These are phyloP conservation scores for Pisolithus marmoratus DNA, from an alignment of 768 basidiomycete genomes.

Conservation along the genomic window DNA sequence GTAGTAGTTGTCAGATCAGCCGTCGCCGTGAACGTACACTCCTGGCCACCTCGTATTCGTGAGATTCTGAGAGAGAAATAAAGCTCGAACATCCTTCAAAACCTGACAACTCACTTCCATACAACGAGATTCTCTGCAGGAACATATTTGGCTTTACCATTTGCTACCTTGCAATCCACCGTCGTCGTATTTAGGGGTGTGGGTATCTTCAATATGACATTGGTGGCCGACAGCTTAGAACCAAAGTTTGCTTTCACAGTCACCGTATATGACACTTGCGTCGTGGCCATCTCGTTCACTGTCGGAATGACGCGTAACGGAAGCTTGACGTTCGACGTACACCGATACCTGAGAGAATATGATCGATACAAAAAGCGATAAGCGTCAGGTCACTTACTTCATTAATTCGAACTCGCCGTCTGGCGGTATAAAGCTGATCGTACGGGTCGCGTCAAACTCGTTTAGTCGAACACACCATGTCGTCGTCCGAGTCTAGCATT, in stretches of 20 bases:
- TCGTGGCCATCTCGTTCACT: conserved; percentile 88
- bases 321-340: conserved; percentile 93
- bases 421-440: conserved; percentile 96
- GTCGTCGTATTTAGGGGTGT: conserved; percentile 93
- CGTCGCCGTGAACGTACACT: conserved; percentile 77
- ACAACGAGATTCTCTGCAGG: conserved; percentile 94
- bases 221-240: conserved; percentile 88
- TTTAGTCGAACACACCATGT: conserved; percentile 91
- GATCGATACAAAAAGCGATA: background rate
- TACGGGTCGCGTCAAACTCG: conserved; percentile 90
- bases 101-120: conserved; percentile 78
- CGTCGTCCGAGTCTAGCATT: no score
- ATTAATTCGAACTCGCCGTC: conserved; percentile 99
- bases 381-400: conserved; percentile 49
- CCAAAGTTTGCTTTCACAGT: conserved; percentile 86
- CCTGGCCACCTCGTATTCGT: conserved; percentile 87
- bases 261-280: conserved; percentile 86
- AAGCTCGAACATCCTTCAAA: conserved; percentile 1
- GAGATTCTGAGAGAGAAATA: conserved; percentile 56
- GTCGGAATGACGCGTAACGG: conserved; percentile 87
- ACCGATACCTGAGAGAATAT: conserved; percentile 66
- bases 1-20: conserved; percentile 87
- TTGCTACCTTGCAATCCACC: conserved; percentile 86
- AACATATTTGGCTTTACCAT: conserved; percentile 95
- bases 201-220: conserved; percentile 89